These are phyloP conservation scores for Gardenia jasminoides DNA, from an alignment of 257 asterid genomes.

Conservation along the genomic window DNA sequence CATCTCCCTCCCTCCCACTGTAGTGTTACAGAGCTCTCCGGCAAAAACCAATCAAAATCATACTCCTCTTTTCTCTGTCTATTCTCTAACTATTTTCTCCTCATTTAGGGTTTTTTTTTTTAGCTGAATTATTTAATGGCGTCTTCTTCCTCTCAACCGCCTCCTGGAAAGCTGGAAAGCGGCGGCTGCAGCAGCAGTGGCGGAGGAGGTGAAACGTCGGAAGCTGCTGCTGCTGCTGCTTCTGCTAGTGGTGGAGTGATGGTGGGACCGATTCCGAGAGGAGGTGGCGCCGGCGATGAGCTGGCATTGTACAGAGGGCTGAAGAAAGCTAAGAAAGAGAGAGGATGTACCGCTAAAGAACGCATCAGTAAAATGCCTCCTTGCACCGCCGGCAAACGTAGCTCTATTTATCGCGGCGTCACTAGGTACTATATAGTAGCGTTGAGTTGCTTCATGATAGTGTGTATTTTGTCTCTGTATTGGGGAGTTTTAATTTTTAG, in stretches of 20 bases:
- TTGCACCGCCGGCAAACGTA: conserved; percentile 96
- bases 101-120: too few species aligned
- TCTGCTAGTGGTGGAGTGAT: conserved; percentile 8
- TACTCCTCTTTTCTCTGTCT: too few species aligned
- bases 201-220: conserved; percentile 59
- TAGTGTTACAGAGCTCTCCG: too few species aligned
- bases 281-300: conserved; percentile 41
- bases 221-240: conserved; percentile 31
- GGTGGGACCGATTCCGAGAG: conserved; percentile 16
- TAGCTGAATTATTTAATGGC: background rate
- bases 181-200: conserved; percentile 14
- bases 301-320: conserved; percentile 65
- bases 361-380: conserved; percentile 99
- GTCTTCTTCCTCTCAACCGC: conserved; percentile 55
- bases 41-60: too few species aligned
- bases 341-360: conserved; percentile 96
- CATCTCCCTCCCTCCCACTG: too few species aligned
- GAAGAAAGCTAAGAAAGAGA: conserved; percentile 88
- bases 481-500: too few species aligned
- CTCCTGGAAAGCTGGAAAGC: conserved; percentile 55
- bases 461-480: background rate
- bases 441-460: too few species aligned
- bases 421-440: conserved; percentile 54
- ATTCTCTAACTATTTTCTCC: too few species aligned
- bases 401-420: conserved; percentile 96